Evolutionary conservation across 805 yeast genomes (phyloP), one percentile per base, ranked within the genome.

Genomic region (Candida peoriensis): DNA sequence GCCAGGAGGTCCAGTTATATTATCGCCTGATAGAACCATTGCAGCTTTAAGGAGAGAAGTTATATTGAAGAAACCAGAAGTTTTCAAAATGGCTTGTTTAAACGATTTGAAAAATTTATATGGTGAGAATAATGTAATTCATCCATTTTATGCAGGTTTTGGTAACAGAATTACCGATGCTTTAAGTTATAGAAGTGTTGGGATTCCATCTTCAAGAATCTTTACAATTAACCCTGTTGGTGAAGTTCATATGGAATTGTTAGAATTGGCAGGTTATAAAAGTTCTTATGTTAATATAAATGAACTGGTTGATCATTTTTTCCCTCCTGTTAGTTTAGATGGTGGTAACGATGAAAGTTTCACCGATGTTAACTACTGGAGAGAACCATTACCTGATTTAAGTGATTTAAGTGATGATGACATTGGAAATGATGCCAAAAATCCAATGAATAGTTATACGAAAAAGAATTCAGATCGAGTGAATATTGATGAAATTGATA

Each of bases 121-220:
- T 58, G 67, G 66, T 12, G 76, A 70, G 26, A 27, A 34, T 15
- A 29, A 20, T 2, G 72, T 65, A 22, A 63, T 74, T 31, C 82
- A 90, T 1, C 96, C 97, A 4, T 93, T 93, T 53, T 88, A 86
- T 58, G 98, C 98, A 11, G 98, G 98, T 0, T 93, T 93, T 58
- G 98, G 98, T 20, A 93, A 93, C 55, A 68, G 95, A 46, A 93
- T 93, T 41, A 93, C 98, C 3, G 98, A 93, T 62, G 97, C 97
- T 6, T 72, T 93, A 34, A 85, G 96, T 36, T 93, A 93, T 56
- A 70, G 97, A 48, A 82, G 88, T 8, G 97, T 93, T 7, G 88
- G 93, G 5, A 84, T 93, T 8, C 97, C 98, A 2, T 78, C 94
- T 14, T 90, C 96, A 25, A 69, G 96, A 42, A 89, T 93, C 26